Percentiles rank a stretch among this genome's conserved stretches.
Conservation (phyloP, 2,329 filamentous ascomycete genomes). For the Talaromyces rugulosus region DNA sequence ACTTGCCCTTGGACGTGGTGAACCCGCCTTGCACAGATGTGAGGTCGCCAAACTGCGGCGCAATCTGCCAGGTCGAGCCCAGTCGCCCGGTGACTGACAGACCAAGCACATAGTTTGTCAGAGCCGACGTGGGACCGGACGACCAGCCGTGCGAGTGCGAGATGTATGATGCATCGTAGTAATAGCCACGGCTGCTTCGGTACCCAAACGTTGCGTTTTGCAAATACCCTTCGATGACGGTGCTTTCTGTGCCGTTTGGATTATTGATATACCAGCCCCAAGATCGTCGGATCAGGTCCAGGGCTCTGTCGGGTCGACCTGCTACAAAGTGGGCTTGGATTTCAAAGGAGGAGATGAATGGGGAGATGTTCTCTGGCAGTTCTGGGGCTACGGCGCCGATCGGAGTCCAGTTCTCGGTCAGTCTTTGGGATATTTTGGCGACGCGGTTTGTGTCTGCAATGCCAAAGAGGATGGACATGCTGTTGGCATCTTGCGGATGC, state of each 20-base stretch:
- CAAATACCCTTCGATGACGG: constrained; percentile 58
- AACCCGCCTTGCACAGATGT: constrained; percentile 43
- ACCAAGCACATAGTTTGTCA: constrained; percentile 45
- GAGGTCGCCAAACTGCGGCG: constrained; percentile 43
- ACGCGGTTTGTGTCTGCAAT: constrained; percentile 36
- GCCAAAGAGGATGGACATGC: constrained; percentile 50
- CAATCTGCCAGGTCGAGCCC: constrained; percentile 41
- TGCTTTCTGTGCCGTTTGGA: constrained; percentile 55
- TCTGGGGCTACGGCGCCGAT: constrained; percentile 56
- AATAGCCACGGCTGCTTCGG: constrained; percentile 50
- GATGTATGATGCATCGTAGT: constrained; percentile 42
- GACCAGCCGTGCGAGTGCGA: constrained; percentile 44
- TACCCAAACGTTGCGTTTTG: constrained; percentile 56
- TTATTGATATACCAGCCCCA: constrained; percentile 61
- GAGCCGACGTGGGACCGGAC: constrained; percentile 38
- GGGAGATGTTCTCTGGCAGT: constrained; percentile 54
- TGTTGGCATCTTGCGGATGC: constrained; percentile 59
- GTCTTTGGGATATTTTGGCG: constrained; percentile 39
- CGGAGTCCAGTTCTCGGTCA: constrained; percentile 52
- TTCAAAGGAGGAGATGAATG: constrained; percentile 58
- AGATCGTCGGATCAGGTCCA: constrained; percentile 52
- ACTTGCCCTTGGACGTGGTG: constrained; percentile 42
- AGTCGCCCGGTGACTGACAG: constrained; percentile 36
- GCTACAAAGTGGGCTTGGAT: constrained; percentile 54
- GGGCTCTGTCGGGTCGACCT: constrained; percentile 46